phyloP scores from a whole-genome alignment of 768 basidiomycete genomes.

The Mycena floridula region DNA sequence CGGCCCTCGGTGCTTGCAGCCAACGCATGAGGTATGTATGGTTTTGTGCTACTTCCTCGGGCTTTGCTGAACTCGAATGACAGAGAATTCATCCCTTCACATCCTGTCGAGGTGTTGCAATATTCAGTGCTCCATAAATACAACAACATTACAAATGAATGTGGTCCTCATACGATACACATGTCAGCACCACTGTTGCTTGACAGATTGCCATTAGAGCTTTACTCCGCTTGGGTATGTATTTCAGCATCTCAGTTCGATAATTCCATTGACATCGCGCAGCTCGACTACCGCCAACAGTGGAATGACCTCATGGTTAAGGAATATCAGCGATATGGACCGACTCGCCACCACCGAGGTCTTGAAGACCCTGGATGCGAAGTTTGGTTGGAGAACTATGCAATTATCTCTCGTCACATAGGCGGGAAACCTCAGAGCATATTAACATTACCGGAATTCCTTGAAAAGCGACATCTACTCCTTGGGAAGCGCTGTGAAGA shows the following conservation, averaged over 20 bases:
- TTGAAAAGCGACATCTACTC: constrained; percentile 7
- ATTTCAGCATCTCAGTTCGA: background rate
- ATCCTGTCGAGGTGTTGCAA: constrained; percentile 8
- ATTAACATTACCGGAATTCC: constrained; percentile 2
- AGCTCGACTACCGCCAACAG: constrained; percentile 4
- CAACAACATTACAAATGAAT: constrained; percentile 8
- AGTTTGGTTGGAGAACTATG: constrained; percentile 9
- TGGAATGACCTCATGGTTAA: constrained; percentile 6
- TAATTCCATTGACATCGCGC: background rate
- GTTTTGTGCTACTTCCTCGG: background rate
- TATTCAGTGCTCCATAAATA: constrained; percentile 9
- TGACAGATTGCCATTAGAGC: constrained; percentile 3
- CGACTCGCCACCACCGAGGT: constrained; percentile 5
- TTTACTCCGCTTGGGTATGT: constrained; percentile 9
- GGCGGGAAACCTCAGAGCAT: constrained; percentile 3
- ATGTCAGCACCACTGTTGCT: constrained; percentile 7
- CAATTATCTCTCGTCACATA: constrained; percentile 5
- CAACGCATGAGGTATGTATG: constrained; percentile 9
- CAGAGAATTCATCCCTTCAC: constrained; percentile 4
- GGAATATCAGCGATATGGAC: constrained; percentile 9
- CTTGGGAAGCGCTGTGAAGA: constrained; percentile 7
- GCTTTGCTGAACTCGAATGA: background rate
- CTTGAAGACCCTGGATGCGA: constrained; percentile 4
- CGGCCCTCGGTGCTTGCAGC: constrained; percentile 8
- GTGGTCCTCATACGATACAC: constrained; percentile 6